These are phyloP conservation scores for Ascochyta rabiei DNA, from an alignment of 2,329 filamentous ascomycete species.

Conservation along the genomic window DNA sequence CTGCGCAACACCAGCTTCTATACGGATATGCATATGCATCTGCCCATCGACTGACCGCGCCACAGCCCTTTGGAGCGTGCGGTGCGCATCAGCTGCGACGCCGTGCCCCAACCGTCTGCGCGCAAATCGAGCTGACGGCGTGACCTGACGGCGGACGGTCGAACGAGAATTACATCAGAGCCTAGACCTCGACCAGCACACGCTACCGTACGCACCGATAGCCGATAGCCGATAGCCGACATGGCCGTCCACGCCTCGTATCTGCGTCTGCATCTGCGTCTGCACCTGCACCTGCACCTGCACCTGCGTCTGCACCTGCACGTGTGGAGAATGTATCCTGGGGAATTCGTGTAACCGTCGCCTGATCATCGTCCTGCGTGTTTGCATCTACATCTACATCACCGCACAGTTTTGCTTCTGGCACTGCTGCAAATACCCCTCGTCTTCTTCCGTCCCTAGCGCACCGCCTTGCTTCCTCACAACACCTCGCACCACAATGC, in stretches of 20 bases:
- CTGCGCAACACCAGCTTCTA: constrained; percentile 6
- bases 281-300: neutral
- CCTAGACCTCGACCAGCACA: constrained; percentile 5
- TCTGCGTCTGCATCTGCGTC: neutral
- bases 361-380: constrained; percentile 4
- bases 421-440: constrained; percentile 75
- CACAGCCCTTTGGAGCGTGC: neutral
- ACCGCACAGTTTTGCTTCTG: constrained; percentile 52
- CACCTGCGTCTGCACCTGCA: neutral
- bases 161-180: constrained; percentile 36
- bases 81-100: constrained; percentile 4
- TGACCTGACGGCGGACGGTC: constrained; percentile 42
- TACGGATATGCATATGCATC: constrained; percentile 4
- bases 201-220: too few species aligned
- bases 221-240: constrained; percentile 13
- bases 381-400: constrained; percentile 44
- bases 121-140: constrained; percentile 32
- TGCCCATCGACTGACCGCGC: constrained; percentile 5
- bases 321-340: neutral
- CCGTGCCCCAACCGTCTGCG: constrained; percentile 8
- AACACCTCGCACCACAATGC: constrained; percentile 75
- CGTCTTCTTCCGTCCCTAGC: constrained; percentile 68
- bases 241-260: neutral
- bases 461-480: constrained; percentile 61
- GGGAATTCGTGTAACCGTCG: constrained; percentile 12